phyloP scores from a whole-genome alignment of 441 rosid genomes.

The Kokia cookei region DNA sequence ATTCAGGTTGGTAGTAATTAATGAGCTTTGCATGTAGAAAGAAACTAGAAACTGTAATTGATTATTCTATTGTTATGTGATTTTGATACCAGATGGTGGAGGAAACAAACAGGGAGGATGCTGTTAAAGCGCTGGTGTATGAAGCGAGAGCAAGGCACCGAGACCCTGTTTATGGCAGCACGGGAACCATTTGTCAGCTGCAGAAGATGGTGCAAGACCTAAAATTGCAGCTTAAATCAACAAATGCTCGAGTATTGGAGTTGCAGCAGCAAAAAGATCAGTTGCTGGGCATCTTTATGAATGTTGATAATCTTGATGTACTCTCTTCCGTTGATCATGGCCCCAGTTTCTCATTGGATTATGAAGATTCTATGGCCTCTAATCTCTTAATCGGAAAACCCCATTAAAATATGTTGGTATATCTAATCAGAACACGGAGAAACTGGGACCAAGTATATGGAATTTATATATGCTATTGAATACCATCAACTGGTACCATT shows the following conservation, averaged over 20 bases:
- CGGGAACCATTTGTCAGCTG: conserved; percentile 25
- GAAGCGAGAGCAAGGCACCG: conserved; percentile 41
- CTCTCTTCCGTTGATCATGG: background rate
- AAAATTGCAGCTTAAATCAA: conserved; percentile 16
- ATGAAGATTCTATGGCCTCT: background rate
- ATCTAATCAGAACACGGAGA: background rate
- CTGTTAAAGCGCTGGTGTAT: conserved; percentile 32
- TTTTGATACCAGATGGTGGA: conserved; percentile 27
- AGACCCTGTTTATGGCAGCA: conserved; percentile 40
- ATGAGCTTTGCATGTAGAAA: background rate
- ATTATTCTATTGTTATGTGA: background rate
- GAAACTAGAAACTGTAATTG: background rate
- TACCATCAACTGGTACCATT: background rate
- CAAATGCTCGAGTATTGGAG: conserved; percentile 8
- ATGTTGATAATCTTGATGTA: conserved; percentile 3
- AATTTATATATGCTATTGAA: background rate
- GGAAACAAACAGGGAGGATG: conserved; percentile 32
- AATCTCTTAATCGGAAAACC: background rate
- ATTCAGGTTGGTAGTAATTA: conserved; percentile 20
- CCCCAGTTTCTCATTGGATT: background rate
- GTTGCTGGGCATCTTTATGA: conserved; percentile 15
- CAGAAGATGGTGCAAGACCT: conserved; percentile 32
- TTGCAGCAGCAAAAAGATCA: conserved; percentile 22
- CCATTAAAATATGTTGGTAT: background rate
- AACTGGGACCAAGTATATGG: background rate